Percentiles rank a stretch among this genome's conserved stretches.
These are phyloP conservation scores for Picea sitchensis DNA, from an alignment of 75 land plant genomes.

Conservation along the genomic window DNA sequence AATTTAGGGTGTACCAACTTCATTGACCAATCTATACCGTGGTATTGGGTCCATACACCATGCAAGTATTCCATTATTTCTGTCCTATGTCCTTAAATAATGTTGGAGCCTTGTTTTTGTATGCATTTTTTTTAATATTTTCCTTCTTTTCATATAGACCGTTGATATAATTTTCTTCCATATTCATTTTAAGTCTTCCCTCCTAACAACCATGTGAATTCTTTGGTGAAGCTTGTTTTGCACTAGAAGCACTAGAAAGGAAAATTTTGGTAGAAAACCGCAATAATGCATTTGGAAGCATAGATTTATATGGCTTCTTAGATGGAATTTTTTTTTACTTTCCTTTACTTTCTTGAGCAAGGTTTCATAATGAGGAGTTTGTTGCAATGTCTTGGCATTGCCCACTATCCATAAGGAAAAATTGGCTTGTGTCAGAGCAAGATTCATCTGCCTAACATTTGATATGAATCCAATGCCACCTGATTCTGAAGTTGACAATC, in stretches of 20 bases:
- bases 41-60: slow-evolving; percentile 54
- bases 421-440: slow-evolving; percentile 90
- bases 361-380: slow-evolving; percentile 68
- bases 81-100: slow-evolving; percentile 14
- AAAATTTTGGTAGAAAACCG: neutral
- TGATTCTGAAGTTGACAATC: slow-evolving; percentile 12
- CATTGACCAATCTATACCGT: slow-evolving; percentile 82
- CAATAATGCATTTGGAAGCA: slow-evolving; percentile 9
- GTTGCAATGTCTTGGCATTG: slow-evolving; percentile 69
- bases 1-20: slow-evolving; percentile 69
- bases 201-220: neutral
- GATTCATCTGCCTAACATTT: slow-evolving; percentile 97
- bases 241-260: neutral
- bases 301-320: slow-evolving; percentile 46
- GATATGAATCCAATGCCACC: slow-evolving; percentile 91
- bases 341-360: slow-evolving; percentile 69
- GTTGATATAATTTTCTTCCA: neutral
- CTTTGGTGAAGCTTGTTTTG: slow-evolving; percentile 1
- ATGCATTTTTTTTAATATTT: neutral
- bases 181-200: neutral
- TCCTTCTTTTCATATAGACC: neutral
- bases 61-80: slow-evolving; percentile 51
- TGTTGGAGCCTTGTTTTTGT: neutral
- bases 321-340: slow-evolving; percentile 39
- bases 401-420: slow-evolving; percentile 91